Conservation (phyloP, 805 yeast genomes). For the Saturnispora silvae region DNA sequence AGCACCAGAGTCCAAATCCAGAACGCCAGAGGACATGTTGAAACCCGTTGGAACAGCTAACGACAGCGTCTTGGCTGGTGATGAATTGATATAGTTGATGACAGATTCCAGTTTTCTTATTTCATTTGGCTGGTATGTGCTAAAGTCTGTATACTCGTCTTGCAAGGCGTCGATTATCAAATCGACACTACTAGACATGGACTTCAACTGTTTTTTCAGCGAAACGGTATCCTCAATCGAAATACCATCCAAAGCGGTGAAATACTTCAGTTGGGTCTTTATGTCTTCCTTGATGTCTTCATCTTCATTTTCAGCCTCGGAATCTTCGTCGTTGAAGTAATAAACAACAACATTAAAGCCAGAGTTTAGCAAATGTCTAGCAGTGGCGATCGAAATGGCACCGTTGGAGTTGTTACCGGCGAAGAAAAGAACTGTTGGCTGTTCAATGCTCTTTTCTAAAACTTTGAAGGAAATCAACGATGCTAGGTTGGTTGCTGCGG, state of each 20-base stretch:
- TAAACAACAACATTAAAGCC: constrained; percentile 51
- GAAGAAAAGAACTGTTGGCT: constrained; percentile 63
- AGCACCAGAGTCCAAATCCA: constrained; percentile 18
- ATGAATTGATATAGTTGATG: constrained; percentile 57
- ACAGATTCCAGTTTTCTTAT: constrained; percentile 31
- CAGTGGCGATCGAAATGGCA: constrained; percentile 64
- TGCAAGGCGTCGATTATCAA: constrained; percentile 75
- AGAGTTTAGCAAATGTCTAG: constrained; percentile 66
- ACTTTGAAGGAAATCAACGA: constrained; percentile 47
- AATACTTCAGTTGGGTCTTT: constrained; percentile 41
- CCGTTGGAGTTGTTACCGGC: constrained; percentile 74
- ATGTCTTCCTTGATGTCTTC: constrained; percentile 27
- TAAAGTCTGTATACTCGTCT: constrained; percentile 64
- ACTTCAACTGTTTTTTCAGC: constrained; percentile 29
- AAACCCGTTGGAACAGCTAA: constrained; percentile 76
- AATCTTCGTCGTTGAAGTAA: constrained; percentile 13
- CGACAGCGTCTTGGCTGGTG: constrained; percentile 42
- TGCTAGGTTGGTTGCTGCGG: constrained; percentile 58
- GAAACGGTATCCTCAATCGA: constrained; percentile 30
- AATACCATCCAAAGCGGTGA: constrained; percentile 62
- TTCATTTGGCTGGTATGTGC: constrained; percentile 43
- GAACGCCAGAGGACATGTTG: constrained; percentile 69
- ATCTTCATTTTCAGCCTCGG: too few relatives aligned
- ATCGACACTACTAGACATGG: constrained; percentile 55
- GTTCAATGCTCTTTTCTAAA: constrained; percentile 69